These are phyloP conservation scores for Ogataea parapolymorpha DNA, from an alignment of 805 yeast genomes.

Conservation along the genomic window DNA sequence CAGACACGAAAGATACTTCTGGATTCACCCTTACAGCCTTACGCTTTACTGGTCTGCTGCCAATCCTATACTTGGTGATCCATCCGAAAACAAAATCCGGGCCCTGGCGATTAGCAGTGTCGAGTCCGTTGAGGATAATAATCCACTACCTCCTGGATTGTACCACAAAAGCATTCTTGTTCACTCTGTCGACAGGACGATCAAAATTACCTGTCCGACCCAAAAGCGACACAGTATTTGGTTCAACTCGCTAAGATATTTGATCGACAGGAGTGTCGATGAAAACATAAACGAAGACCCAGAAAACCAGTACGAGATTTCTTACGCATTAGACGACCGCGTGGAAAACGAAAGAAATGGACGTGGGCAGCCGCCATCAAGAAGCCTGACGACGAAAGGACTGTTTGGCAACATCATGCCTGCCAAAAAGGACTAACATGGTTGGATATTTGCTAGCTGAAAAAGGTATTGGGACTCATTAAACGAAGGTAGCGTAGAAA, in stretches of 20 bases:
- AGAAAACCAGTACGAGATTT: slow-evolving; percentile 34
- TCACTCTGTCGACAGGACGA: slow-evolving; percentile 54
- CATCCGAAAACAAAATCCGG: slow-evolving; percentile 62
- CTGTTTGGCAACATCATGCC: slow-evolving; percentile 16
- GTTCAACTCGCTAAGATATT: slow-evolving; percentile 77
- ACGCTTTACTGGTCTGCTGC: slow-evolving; percentile 86
- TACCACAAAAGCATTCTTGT: slow-evolving; percentile 81
- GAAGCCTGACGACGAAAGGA: slow-evolving; percentile 17
- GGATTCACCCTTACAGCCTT: slow-evolving; percentile 94
- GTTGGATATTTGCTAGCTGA: background rate
- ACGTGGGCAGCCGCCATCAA: slow-evolving; percentile 21
- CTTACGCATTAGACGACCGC: slow-evolving; percentile 27
- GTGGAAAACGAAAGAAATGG: slow-evolving; percentile 31
- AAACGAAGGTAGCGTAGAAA: slow-evolving; percentile 18
- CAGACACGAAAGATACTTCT: slow-evolving; percentile 88
- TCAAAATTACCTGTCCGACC: slow-evolving; percentile 84
- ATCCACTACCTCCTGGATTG: slow-evolving; percentile 86
- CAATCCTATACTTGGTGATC: slow-evolving; percentile 73
- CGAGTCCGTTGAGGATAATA: slow-evolving; percentile 76
- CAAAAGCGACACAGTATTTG: slow-evolving; percentile 87
- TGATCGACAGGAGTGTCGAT: slow-evolving; percentile 62
- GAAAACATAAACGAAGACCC: slow-evolving; percentile 51
- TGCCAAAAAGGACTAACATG: background rate
- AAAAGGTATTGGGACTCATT: slow-evolving; percentile 7
- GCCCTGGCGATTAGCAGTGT: slow-evolving; percentile 80